Base-by-base conservation (phyloP, 352 stramenopile species). In the Elongisporangium undulatum region DNA sequence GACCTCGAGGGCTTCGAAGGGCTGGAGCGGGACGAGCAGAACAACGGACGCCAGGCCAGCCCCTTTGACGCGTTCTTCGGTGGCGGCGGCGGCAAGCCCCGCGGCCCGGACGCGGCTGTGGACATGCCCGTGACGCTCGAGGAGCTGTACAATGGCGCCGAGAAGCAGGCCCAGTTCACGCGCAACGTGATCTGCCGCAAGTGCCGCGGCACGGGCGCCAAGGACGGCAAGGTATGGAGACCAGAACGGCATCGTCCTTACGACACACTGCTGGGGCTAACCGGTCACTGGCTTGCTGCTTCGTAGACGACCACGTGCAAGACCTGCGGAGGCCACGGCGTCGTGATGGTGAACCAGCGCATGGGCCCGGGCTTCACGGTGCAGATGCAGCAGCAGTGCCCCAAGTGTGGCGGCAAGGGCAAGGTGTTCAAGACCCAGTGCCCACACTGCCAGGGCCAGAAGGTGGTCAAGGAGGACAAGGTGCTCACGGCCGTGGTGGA, bases 391-490 rank as follows among this genome's bases (percentile, higher is more conserved):
- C 82, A 94, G 67, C 70, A 80, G 19, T 94, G 85, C 49, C 81
- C 85, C 16, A 92, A 90, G 62, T 94, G 85, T 51, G 76, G 79
- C 10, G 85, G 85, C 8, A 86, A 90, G 9, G 99, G 97, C 70
- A 94, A 94, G 54, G 89, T 87, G n/a, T 99, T 98, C 63, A 97
- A 97, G 50, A 79, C 95, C n/a, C 84, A 97, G 41, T 97, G 97
- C 61, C 97, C 96, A 10, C 81, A 88, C 55, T 94, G 83, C 68
- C 77, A 92, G 19, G 85, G 85, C 21, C 64, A 90, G 67, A 94
- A 94, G 64, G 81, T 94, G 13, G 82, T 92, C 3, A 76, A 82
- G 49, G 84, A 95, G 64, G 69, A 92, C 63, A 95, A 93, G 68
- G 67, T 83, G 19, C 69, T 95, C 8, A 82, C 72, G n/a, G 84